Base-by-base conservation (phyloP, 192 early-diverging fungal species). In the Rhizoclosmatium globosum region DNA sequence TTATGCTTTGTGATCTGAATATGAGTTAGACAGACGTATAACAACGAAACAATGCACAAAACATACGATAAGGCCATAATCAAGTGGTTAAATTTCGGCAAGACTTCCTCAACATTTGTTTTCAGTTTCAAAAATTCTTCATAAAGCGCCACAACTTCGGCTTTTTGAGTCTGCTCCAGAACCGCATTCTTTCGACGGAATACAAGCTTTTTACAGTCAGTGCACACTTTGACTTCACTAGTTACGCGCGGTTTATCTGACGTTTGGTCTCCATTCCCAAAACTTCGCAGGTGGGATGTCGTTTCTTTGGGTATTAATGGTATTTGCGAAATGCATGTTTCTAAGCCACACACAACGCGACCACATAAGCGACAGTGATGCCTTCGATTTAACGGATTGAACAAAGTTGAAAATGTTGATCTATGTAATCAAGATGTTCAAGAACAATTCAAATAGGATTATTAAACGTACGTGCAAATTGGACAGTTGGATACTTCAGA, bases 301-400 rank as follows among this genome's bases (percentile, higher is more conserved):
- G 67, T 68, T 68, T 43, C 69, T 6, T 45, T 9, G 2, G 68
- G 64, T 19, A 68, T 15, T 3, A 80, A 71, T 17, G 77, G 69
- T n/a, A 79, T 47, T 15, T 21, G 77, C 15, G 65, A 21, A 0
- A 69, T 71, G 57, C 85, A 85, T 1, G 77, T 79, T 1, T 62
- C 66, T 17, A 47, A 7, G 1, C 85, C 85, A 44, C 88, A 89
- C 2, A 89, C 79, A 17, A 89, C 80, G 6, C 81, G 64, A 2
- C 88, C 88, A 64, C 88, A 89, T 47, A 89, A 66, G 48, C 88
- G 83, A 73, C 88, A 89, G 64, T 89, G 88, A 68, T 89, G 88
- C 39, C 83, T 80, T 13, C 88, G 82, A 47, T 65, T 64, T 9
- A 81, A 41, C n/a, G 69, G 76, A 46, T 82, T 83, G 71, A 73